Evolutionary conservation across 2,329 filamentous ascomycete genomes (phyloP), one percentile per base, ranked within the genome.

Genomic region (Neofusicoccum kwambonambiense): DNA sequence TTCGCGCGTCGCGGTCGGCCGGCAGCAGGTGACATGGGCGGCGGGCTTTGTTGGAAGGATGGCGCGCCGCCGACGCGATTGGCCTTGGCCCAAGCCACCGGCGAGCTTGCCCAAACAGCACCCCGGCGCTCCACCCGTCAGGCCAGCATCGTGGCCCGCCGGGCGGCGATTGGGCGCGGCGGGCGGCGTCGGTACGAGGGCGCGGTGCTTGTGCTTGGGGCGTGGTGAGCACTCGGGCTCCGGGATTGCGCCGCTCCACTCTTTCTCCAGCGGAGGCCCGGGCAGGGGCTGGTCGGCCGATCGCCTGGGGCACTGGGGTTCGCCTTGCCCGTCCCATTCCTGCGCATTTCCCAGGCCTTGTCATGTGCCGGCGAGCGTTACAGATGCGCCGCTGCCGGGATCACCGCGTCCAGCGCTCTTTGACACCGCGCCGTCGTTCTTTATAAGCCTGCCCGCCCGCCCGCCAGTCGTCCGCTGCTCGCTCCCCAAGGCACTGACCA

Each of bases 391-490:
- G 22, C 22, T 22, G 3, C 22, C 22, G 22, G 22, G 22, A 22
- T 56, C 35, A 56, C 42, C 51, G 31, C 50, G 50, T 13, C 50
- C 50, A 19, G 4, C n/a, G 31, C 7, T 15, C 50, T 39, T 52
- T 52, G 15, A 37, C 47, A 31, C n/a, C 19, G 45, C n/a, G n/a
- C 45, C 17, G n/a, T n/a, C n/a, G 6, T 42, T 49, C 56, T 60
- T 60, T 60, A 60, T 60, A 60, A 60, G 17, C 56, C 56, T 41
- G 56, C 54, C 37, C 56, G 56, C 56, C 56, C 41, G 35, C 42
- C 15, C 42, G 31, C 27, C 27, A n/a, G 31, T 31, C 31, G 15
- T 22, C 35, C 7, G 12, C 5, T 19, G 22, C n/a, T 60, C 31
- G 8, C 6, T 19, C 22, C 56, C 41, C 56, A 37, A 37, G 45